phyloP scores from a whole-genome alignment of 2,329 filamentous ascomycete genomes.

The Dactylellina drechsleri region DNA sequence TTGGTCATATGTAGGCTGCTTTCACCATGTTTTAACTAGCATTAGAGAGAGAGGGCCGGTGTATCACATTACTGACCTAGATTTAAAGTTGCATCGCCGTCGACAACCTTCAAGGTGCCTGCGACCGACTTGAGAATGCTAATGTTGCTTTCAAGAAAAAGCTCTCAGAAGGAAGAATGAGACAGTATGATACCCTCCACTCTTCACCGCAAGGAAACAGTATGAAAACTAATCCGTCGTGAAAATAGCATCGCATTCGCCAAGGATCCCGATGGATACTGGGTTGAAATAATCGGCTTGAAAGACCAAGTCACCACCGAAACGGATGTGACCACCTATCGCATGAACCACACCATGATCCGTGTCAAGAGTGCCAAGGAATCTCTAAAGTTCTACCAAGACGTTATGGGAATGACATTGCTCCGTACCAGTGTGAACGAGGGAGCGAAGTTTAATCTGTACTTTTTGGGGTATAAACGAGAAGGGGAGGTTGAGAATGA shows the following conservation, averaged over 20 bases:
- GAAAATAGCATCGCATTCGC: conserved; percentile 77
- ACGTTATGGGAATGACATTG: conserved; percentile 87
- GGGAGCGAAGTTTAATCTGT: conserved; percentile 82
- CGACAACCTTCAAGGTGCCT: conserved; percentile 77
- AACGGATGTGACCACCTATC: conserved; percentile 80
- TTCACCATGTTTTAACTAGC: not conserved
- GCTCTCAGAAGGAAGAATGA: conserved; percentile 86
- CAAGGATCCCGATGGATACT: conserved; percentile 86
- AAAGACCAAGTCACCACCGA: conserved; percentile 74
- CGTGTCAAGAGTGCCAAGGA: conserved; percentile 84
- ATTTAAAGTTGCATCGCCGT: conserved; percentile 61
- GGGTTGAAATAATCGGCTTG: conserved; percentile 86
- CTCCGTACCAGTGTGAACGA: conserved; percentile 77
- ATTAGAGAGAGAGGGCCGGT: not conserved
- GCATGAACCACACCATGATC: conserved; percentile 92
- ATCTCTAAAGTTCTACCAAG: conserved; percentile 82
- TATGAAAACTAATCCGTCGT: not conserved
- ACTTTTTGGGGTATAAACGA: conserved; percentile 85
- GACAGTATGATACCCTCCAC: conserved; percentile 57
- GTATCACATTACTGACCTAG: not conserved
- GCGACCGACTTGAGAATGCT: conserved; percentile 85
- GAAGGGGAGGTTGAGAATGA: conserved; percentile 67
- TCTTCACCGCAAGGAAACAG: not conserved
- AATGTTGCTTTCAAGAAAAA: conserved; percentile 97
- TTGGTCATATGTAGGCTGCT: conserved; percentile 58